Conservation (phyloP, 495 filamentous ascomycete genomes). For the Penicillium herquei region DNA sequence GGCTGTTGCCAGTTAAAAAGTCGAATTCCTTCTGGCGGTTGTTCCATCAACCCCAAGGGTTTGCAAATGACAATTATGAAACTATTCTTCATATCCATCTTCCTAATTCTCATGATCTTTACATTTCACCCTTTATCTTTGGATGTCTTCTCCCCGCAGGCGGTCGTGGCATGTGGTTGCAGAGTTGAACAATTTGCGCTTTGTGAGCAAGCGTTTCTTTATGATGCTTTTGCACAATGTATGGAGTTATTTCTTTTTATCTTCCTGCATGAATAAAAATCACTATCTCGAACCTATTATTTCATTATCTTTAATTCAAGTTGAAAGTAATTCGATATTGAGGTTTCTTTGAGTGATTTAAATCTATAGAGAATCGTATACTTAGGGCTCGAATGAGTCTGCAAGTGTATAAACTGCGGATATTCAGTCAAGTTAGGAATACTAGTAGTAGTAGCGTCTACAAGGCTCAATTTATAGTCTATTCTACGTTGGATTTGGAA, state of each 20-base stretch:
- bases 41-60: neutral
- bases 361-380: no score
- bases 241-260: slow-evolving; percentile 5
- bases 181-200: slow-evolving; percentile 7
- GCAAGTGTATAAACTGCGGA: no score
- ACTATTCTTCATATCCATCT: slow-evolving; percentile 1
- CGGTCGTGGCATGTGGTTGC: slow-evolving; percentile 2
- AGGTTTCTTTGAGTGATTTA: no score
- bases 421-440: no score
- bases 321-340: no score
- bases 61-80: slow-evolving; percentile 16
- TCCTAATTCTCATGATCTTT: slow-evolving; percentile 8
- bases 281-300: no score
- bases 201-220: slow-evolving; percentile 17
- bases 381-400: no score
- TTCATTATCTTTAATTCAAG: no score
- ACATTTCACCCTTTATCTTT: slow-evolving; percentile 1
- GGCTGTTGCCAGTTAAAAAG: slow-evolving; percentile 41
- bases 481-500: no score
- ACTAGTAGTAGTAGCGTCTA: no score
- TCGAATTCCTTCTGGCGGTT: neutral
- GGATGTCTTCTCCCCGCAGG: neutral
- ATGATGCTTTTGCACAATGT: neutral
- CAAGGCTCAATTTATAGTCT: no score
- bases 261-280: neutral